Conservation (phyloP, 2,329 filamentous ascomycete genomes). For the Fusarium torulosum region DNA sequence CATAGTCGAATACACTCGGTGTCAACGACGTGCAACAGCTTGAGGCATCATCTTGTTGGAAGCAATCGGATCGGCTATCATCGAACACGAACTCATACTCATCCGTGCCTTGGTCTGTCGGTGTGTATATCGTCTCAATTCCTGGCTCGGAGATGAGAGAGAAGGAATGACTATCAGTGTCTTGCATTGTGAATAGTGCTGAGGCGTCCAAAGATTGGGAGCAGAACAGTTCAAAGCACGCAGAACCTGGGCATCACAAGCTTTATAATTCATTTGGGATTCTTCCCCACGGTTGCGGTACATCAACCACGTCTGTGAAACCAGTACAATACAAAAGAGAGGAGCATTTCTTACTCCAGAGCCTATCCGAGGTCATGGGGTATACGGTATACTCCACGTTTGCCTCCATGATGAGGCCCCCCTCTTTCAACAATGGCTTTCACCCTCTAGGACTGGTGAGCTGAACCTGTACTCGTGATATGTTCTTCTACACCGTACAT, state of each 20-base stretch:
- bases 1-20: slow-evolving; percentile 52
- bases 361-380: slow-evolving; percentile 36
- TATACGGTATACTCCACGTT: slow-evolving; percentile 16
- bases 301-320: slow-evolving; percentile 37
- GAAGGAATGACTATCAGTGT: slow-evolving; percentile 47
- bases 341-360: slow-evolving; percentile 13
- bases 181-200: slow-evolving; percentile 36
- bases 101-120: slow-evolving; percentile 48
- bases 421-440: slow-evolving; percentile 22
- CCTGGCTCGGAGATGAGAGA: slow-evolving; percentile 50
- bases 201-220: neutral
- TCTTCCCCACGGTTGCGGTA: slow-evolving; percentile 28
- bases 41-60: slow-evolving; percentile 46
- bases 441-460: slow-evolving; percentile 12
- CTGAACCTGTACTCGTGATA: slow-evolving; percentile 16
- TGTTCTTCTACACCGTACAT: slow-evolving; percentile 29
- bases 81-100: slow-evolving; percentile 50
- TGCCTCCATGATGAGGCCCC: slow-evolving; percentile 29
- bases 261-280: slow-evolving; percentile 38
- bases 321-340: slow-evolving; percentile 28
- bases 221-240: slow-evolving; percentile 1
- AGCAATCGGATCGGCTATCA: slow-evolving; percentile 40
- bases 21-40: slow-evolving; percentile 52
- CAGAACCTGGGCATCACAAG: slow-evolving; percentile 18
- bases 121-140: slow-evolving; percentile 43